Evolutionary conservation across 2,329 filamentous ascomycete genomes (phyloP), one percentile per base, ranked within the genome.

Genomic region (Aspergillus fijiensis): DNA sequence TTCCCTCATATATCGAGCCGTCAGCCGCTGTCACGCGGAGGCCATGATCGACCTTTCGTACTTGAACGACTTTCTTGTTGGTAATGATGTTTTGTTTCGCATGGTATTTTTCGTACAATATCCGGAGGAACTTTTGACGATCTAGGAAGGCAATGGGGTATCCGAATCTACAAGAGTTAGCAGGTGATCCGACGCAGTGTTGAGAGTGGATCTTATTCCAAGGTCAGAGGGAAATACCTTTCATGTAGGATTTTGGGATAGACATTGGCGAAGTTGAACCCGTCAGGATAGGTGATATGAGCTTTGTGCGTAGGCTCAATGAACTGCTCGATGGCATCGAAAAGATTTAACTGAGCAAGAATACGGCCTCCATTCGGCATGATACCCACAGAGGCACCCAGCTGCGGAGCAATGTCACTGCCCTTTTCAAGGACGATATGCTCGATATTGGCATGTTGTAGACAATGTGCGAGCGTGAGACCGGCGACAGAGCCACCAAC

Each of bases 401-500:
- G 7, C 48, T 65, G 59, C 2, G 64, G 63, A 10, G 58, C 58
- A 49, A 64, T 51, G 1, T 63, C 27, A 9, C 55, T 16, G 4
- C 60, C 58, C 33, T 65, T 65, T 27, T 67, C 65, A 0, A 85
- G 74, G 0, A 85, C 61, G 2, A 82, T 55, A 64, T 80, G 83
- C 56, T 83, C 76, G 57, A 85, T 79, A 29, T 69, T 70, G 16
- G 77, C 70, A 47, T 69, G 69, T 55, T 84, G 73, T 5, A 85
- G 75, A 62, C 76, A 76, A 48, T 77, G 75, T 4, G 81, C 80
- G 7, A 83, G 67, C 0, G 77, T 72, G 1, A 84, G 68, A 6
- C 83, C 83, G 2, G 78, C 74, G n/a, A 84, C 69, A 50, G 79
- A 76, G 6, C 80, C 82, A 19, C 82, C 82, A 1, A 74, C 79